Evolutionary conservation across 148 eudicot genomes (phyloP), one percentile per base, ranked within the genome.

Genomic region (Drosera capensis): DNA sequence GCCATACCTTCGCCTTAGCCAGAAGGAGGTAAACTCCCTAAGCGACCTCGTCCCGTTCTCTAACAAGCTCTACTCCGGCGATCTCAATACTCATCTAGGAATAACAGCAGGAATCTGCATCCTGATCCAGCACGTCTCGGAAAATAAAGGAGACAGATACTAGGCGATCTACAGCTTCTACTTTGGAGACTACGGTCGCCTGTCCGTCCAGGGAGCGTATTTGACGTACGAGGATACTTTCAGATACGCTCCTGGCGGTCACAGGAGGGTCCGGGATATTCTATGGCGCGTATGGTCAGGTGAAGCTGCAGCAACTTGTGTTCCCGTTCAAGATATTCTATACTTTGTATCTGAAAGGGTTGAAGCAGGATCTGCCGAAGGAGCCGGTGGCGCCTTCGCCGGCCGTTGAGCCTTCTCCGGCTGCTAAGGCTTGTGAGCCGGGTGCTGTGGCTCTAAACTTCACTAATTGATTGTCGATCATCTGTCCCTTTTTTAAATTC

Each of bases 91-190:
- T 23, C 57, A 66, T 21, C 12, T 69, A 23, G 74, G 74, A 8
- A 43, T 69, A 23, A 63, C 74, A 0, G 69, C 74, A 7, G 74
- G 74, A 0, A 8, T 64, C 14, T 59, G 65, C 50, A 48, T 69
- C 40, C 34, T 63, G 20, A 64, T 69, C 60, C 69, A 69, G 8
- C 47, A 64, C 7, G 43, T 50, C 2, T 66, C 74, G 0, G 55
- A 68, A 11, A 64, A 69, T 46, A 69, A 69, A 51, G 74, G 69
- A 11, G 69, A 63, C 48, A 45, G 79, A 20, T 73, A 73, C 29
- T 79, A 77, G 45, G 84, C 84, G 2, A 56, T 45, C 2, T 67
- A 66, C 66, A 77, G 79, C 39, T 73, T 77, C 60, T 64, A 77
- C 64, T 60, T 77, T 15, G 79, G 79, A 0, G 79, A 73, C 7